Percentiles rank a stretch among this genome's conserved stretches.
These are phyloP conservation scores for Teratosphaeria epicoccoides DNA, from an alignment of 2,329 filamentous ascomycete genomes.

Conservation along the genomic window DNA sequence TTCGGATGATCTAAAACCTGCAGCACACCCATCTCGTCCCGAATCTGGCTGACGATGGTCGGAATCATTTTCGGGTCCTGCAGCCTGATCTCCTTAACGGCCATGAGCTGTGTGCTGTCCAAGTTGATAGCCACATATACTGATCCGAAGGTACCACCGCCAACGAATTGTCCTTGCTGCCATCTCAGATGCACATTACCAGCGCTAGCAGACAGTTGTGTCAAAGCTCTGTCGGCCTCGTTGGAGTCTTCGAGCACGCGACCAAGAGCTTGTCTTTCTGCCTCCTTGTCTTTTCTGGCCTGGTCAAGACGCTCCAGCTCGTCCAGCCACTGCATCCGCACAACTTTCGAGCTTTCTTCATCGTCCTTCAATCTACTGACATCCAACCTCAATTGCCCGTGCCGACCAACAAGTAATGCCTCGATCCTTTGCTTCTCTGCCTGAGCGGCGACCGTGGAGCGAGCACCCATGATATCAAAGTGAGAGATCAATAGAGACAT, in stretches of 20 bases:
- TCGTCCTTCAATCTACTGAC: slow-evolving; percentile 66
- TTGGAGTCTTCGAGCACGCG: slow-evolving; percentile 88
- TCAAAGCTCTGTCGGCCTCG: slow-evolving; percentile 88
- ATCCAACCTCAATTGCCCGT: slow-evolving; percentile 54
- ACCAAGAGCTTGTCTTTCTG: slow-evolving; percentile 77
- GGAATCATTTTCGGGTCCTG: slow-evolving; percentile 96
- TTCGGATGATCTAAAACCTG: slow-evolving; percentile 96
- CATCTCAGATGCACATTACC: slow-evolving; percentile 93
- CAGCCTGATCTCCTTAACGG: slow-evolving; percentile 93
- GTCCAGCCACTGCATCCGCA: slow-evolving; percentile 64
- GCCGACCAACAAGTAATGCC: slow-evolving; percentile 60
- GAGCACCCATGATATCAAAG: slow-evolving; percentile 97
- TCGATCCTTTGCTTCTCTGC: slow-evolving; percentile 85
- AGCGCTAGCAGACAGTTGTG: slow-evolving; percentile 83
- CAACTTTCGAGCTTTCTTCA: slow-evolving; percentile 67
- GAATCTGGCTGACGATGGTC: slow-evolving; percentile 84
- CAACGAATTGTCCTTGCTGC: slow-evolving; percentile 98
- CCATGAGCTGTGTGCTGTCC: slow-evolving; percentile 93
- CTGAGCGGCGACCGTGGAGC: slow-evolving; percentile 85
- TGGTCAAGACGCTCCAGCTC: slow-evolving; percentile 70
- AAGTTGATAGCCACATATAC: slow-evolving; percentile 97
- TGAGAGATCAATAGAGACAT: slow-evolving; percentile 97
- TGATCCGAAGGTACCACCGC: slow-evolving; percentile 91
- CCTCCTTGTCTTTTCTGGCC: slow-evolving; percentile 63
- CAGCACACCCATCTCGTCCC: slow-evolving; percentile 92